A percentile compares a stretch with the other conserved stretches of the same genome.
Evolutionary conservation across 2,329 filamentous ascomycete genomes (phyloP).

Genomic region (Fusarium praegraminearum): DNA sequence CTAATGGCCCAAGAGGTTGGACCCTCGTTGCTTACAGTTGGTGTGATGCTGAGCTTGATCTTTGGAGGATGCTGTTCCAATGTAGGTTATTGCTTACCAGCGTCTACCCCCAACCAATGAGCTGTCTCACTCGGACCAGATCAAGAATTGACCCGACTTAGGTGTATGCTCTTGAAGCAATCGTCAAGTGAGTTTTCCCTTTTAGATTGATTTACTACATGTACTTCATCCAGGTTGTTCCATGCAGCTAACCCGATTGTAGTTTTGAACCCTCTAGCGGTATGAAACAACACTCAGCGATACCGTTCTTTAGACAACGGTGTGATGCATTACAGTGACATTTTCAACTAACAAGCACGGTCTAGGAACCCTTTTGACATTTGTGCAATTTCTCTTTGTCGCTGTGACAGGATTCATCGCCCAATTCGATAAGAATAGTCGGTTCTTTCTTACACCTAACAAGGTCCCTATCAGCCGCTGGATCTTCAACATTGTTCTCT

Average conservation of each 20-base stretch:
- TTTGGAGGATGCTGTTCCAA: conserved; percentile 97
- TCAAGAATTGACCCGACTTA: conserved; percentile 54
- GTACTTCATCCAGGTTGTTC: not conserved
- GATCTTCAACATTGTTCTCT: conserved; percentile 88
- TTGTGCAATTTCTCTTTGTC: conserved; percentile 89
- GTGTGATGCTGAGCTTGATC: conserved; percentile 82
- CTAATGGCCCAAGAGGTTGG: conserved; percentile 43
- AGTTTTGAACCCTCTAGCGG: conserved; percentile 88
- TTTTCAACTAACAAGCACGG: conserved; percentile 31
- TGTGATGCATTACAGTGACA: not conserved
- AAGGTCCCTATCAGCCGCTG: conserved; percentile 87
- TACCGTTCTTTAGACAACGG: not conserved
- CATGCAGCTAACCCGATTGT: conserved; percentile 28
- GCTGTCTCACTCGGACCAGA: conserved; percentile 20
- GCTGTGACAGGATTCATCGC: conserved; percentile 81
- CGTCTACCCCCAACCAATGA: not conserved
- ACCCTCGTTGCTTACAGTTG: conserved; percentile 64
- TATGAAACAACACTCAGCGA: conserved; percentile 51
- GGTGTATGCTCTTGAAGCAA: conserved; percentile 96
- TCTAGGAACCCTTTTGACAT: conserved; percentile 84
- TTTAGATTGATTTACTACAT: not conserved
- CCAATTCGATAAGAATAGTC: conserved; percentile 76
- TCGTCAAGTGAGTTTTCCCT: conserved; percentile 79
- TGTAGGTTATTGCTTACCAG: conserved; percentile 62
- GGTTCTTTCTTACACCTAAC: conserved; percentile 80